These are phyloP conservation scores for Phytophthora hybrid DNA, from an alignment of 352 stramenopile species.

Conservation along the genomic window DNA sequence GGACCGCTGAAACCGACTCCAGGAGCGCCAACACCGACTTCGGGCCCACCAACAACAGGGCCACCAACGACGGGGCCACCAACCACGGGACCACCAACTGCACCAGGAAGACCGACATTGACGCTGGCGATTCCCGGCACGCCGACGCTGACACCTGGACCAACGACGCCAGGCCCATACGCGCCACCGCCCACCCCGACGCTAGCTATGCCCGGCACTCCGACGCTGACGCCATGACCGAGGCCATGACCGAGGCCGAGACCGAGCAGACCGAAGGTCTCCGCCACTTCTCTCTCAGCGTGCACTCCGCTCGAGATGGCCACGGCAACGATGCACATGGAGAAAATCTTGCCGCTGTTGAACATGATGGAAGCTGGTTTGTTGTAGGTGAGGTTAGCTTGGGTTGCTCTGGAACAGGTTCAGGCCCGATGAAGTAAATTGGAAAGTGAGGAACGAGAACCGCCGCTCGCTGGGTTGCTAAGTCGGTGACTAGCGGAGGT, in stretches of 20 bases:
- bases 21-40: neutral
- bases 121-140: slow-evolving; percentile 4
- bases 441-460: too few species aligned
- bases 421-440: neutral
- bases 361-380: slow-evolving; percentile 7
- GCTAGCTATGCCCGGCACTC: slow-evolving; percentile 9
- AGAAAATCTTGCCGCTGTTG: slow-evolving; percentile 19
- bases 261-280: slow-evolving; percentile 18
- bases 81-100: neutral
- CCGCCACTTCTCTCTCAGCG: slow-evolving; percentile 5
- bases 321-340: slow-evolving; percentile 8
- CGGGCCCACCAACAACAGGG: neutral
- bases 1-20: too few species aligned
- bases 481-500: too few species aligned
- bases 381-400: neutral
- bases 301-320: slow-evolving; percentile 4
- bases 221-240: slow-evolving; percentile 8
- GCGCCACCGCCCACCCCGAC: slow-evolving; percentile 3
- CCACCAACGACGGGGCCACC: neutral
- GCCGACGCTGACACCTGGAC: slow-evolving; percentile 1
- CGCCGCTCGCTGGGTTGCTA: too few species aligned
- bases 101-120: neutral
- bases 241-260: neutral
- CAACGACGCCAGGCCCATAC: neutral
- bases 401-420: neutral